phyloP scores from a whole-genome alignment of 129 eudicot genomes.

The Artemisia argyi region DNA sequence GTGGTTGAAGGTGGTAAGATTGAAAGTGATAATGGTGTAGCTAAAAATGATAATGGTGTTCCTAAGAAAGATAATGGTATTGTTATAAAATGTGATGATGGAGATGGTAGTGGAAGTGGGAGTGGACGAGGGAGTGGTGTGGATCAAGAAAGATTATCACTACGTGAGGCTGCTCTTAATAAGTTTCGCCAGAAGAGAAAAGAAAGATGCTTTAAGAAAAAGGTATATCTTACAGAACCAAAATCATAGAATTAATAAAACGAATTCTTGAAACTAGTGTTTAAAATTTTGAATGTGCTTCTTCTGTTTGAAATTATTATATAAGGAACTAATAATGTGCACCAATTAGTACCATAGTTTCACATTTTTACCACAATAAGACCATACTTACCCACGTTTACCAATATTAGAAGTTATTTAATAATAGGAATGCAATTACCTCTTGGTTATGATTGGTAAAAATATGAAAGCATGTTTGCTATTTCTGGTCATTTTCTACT shows the following conservation, averaged over 20 bases:
- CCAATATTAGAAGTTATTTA: too few relatives aligned
- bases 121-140: constrained; percentile 35
- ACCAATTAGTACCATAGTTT: not conserved
- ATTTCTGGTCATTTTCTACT: not conserved
- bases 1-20: constrained; percentile 40
- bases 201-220: constrained; percentile 77
- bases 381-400: too few relatives aligned
- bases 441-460: not conserved
- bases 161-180: constrained; percentile 61
- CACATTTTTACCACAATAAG: not conserved
- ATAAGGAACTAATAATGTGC: too few relatives aligned
- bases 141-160: constrained; percentile 35
- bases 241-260: not conserved
- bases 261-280: not conserved
- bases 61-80: constrained; percentile 19
- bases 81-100: constrained; percentile 15
- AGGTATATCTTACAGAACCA: constrained; percentile 40
- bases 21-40: constrained; percentile 39
- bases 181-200: constrained; percentile 74
- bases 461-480: not conserved
- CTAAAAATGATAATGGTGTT: constrained; percentile 38
- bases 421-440: not conserved
- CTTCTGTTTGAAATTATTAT: not conserved
- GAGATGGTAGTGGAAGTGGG: constrained; percentile 49
- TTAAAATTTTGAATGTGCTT: not conserved